Base-by-base conservation (phyloP, 176 grass and related monocot species). In the Aegilops speltoides region DNA sequence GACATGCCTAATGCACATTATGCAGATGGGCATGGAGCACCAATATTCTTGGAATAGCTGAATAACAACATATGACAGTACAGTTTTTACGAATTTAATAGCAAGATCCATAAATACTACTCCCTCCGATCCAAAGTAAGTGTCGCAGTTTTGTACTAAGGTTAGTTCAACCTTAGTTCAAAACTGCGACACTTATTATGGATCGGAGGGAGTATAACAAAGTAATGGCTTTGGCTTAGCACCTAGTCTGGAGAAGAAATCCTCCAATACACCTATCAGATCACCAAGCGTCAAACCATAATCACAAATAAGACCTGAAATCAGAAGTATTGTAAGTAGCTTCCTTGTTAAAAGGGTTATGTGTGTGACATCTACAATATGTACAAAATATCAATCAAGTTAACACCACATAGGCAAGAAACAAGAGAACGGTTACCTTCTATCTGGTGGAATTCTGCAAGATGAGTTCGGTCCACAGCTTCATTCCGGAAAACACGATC, bases 391-490 rank as follows among this genome's bases (percentile, higher is more conserved):
- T 69, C 34, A 19, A 65, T 82, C 13, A 59, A 81, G 64, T 65
- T 20, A 38, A 74, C 15, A 64, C 63, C 73, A 84, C 60, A 77
- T 54, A 19, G 50, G 43, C 22, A 79, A 85, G 64, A 84, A 81
- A 66, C 25, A 64, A 38, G 23, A 68, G 69, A 66, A 69, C 14
- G 10, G 14, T 73, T 92, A 93, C 94, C 97, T 83, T 99, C 97
- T 78, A 99, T 99, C 67, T 99, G 97, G 80, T 99, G 97, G 73
- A 99, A 99, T 86, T 99, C 97, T 4, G 97, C 97, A 80, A 99
- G 94, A 90, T 99, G 94, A 80, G 97, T 99, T 22, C 92, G 90
- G 29, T 99, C 97, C 84, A 99, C 92, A 64, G 97, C 97, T 91
- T 99, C 97, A 87, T 99, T 99, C 37, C 94, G 92, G 72, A 99